Evolutionary conservation across 2,329 filamentous ascomycete genomes (phyloP).

Genomic region (Escovopsis sp.): DNA sequence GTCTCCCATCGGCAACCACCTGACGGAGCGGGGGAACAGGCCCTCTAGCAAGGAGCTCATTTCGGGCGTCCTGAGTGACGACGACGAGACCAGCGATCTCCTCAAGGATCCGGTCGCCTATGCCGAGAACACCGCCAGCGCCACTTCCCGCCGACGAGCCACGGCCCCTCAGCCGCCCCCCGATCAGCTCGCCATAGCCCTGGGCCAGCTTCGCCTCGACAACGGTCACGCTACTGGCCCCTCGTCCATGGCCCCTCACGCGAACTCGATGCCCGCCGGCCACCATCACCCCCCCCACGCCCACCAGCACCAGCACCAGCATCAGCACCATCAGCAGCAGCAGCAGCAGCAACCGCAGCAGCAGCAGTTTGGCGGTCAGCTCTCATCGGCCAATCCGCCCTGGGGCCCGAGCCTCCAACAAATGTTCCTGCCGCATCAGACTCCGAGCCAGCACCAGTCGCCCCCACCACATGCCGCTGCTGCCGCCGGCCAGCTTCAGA

Average conservation of each 20-base stretch:
- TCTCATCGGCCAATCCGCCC: no score
- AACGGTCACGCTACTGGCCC: constrained; percentile 39
- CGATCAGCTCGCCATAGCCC: constrained; percentile 41
- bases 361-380: background rate
- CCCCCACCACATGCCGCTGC: no score
- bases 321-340: background rate
- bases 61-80: constrained; percentile 47
- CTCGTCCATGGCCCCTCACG: constrained; percentile 36
- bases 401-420: no score
- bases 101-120: constrained; percentile 58
- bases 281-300: constrained; percentile 1
- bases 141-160: constrained; percentile 40
- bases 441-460: no score
- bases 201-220: constrained; percentile 47
- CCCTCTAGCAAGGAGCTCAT: constrained; percentile 58
- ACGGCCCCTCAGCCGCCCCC: constrained; percentile 61
- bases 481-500: no score
- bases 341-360: constrained; percentile 10
- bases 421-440: no score
- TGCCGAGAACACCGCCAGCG: constrained; percentile 41
- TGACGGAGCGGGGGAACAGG: constrained; percentile 40
- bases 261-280: constrained; percentile 39
- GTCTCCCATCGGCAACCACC: constrained; percentile 56
- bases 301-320: constrained; percentile 10
- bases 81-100: constrained; percentile 58